A percentile compares a stretch with the other conserved stretches of the same genome.
Conservation (phyloP, 2,329 filamentous ascomycete genomes). For the Pseudocercospora fijiensis region DNA sequence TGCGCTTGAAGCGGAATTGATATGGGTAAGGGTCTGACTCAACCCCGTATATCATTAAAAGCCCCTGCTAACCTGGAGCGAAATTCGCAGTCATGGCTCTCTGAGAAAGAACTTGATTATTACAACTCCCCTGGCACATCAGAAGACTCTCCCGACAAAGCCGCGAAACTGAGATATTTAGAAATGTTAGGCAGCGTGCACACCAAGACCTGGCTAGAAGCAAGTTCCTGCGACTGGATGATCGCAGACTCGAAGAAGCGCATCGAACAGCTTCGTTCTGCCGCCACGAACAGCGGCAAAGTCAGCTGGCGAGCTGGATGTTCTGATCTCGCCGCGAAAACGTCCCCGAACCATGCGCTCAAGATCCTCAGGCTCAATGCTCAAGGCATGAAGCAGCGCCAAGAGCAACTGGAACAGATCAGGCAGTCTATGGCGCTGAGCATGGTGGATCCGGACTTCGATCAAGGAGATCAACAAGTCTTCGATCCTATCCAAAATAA, state of each 20-base stretch:
- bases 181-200: conserved; percentile 2
- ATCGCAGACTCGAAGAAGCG: conserved; percentile 18
- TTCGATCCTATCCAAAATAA: conserved; percentile 7
- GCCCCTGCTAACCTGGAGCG: no score
- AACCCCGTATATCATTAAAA: no score
- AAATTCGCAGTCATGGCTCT: conserved; percentile 12
- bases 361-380: neutral
- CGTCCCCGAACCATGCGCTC: neutral
- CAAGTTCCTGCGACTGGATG: conserved; percentile 11
- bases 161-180: conserved; percentile 5
- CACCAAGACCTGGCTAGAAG: conserved; percentile 10
- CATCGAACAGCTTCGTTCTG: conserved; percentile 10
- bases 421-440: neutral
- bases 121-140: conserved; percentile 7
- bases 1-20: conserved; percentile 11
- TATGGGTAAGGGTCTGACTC: conserved; percentile 5
- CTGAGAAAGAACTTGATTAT: conserved; percentile 17
- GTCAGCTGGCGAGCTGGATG: conserved; percentile 12
- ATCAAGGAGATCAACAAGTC: conserved; percentile 1
- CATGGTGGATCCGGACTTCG: conserved; percentile 7
- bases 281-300: conserved; percentile 1
- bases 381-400: neutral
- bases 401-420: neutral
- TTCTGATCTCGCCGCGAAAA: conserved; percentile 5
- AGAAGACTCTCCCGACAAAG: neutral